A percentile compares a stretch with the other conserved stretches of the same genome.
These are phyloP conservation scores for Phaeodactylum tricornutum DNA, from an alignment of 108 stramenopile genomes.

Conservation along the genomic window DNA sequence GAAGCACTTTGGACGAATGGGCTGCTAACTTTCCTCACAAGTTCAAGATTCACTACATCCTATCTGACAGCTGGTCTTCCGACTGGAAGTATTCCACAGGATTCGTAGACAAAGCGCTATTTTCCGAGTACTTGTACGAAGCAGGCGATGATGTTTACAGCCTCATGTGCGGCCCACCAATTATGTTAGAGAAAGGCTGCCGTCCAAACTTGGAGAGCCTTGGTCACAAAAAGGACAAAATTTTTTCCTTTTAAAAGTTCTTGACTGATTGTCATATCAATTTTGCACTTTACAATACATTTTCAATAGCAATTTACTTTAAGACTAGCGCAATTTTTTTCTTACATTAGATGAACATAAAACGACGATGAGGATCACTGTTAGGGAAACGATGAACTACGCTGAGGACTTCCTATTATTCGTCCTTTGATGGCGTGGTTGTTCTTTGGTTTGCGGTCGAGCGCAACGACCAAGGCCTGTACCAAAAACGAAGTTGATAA, in stretches of 20 bases:
- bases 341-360: too few relatives aligned
- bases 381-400: too few relatives aligned
- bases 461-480: too few relatives aligned
- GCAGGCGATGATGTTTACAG: conserved; percentile 57
- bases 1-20: conserved; percentile 86
- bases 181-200: conserved; percentile 91
- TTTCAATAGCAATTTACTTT: too few relatives aligned
- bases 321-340: too few relatives aligned
- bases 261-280: too few relatives aligned
- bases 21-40: conserved; percentile 63
- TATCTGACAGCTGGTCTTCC: conserved; percentile 59
- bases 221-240: conserved; percentile 42
- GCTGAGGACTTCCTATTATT: too few relatives aligned
- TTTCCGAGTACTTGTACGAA: conserved; percentile 60
- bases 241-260: conserved; percentile 64
- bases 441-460: too few relatives aligned
- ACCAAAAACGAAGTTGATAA: too few relatives aligned
- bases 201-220: conserved; percentile 61
- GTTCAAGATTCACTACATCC: conserved; percentile 91
- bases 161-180: conserved; percentile 96
- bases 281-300: too few relatives aligned
- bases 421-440: too few relatives aligned
- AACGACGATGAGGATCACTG: too few relatives aligned
- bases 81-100: conserved; percentile 83
- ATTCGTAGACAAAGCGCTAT: conserved; percentile 80